Evolutionary conservation across 352 stramenopile species (phyloP), one percentile per base, ranked within the genome.

Genomic region (Globisporangium parvum): DNA sequence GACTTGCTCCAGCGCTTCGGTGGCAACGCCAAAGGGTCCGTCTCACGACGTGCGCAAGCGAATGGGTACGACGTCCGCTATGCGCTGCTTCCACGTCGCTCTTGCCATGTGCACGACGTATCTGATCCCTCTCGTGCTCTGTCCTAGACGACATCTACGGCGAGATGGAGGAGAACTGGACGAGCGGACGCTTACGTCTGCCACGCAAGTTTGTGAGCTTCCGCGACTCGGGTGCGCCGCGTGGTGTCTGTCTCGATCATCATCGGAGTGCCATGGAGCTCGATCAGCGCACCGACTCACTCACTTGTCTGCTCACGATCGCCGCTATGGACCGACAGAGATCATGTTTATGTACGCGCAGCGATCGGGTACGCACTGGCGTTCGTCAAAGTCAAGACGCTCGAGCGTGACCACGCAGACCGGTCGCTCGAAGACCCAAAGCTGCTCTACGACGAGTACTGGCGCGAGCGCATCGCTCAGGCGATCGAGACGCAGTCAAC

Each of bases 341-440:
- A 78, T 82, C 47, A 83, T 90, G 73, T 86, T 85, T 92, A 89
- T 35, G 73, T 85, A 1, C 75, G 75, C 24, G 75, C 82, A 3
- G 77, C 75, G 11, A 77, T 89, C 18, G 71, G 70, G n/a, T 89
- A 89, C 50, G 70, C 75, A 11, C 54, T 89, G 40, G 62, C 77
- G 23, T 87, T 86, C 28, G 66, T 90, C 21, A 75, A 80, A 20
- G 67, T 77, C 9, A 78, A 84, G 45, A 64, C 60, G 18, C 44
- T 88, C 4, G 71, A 89, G 52, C 75, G 80, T 48, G 77, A 63
- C 44, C 63, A 42, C 52, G 57, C 52, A 9, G 63, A 73, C 40
- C 45, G 44, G 12, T 55, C 62, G 24, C 40, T 71, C 24, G 66
- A 76, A 39, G 58, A 67, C 12, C 58, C 60, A 9, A 69, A 65